Conservation (phyloP, 768 basidiomycete species). For the Lactifluus hygrophoroides region DNA sequence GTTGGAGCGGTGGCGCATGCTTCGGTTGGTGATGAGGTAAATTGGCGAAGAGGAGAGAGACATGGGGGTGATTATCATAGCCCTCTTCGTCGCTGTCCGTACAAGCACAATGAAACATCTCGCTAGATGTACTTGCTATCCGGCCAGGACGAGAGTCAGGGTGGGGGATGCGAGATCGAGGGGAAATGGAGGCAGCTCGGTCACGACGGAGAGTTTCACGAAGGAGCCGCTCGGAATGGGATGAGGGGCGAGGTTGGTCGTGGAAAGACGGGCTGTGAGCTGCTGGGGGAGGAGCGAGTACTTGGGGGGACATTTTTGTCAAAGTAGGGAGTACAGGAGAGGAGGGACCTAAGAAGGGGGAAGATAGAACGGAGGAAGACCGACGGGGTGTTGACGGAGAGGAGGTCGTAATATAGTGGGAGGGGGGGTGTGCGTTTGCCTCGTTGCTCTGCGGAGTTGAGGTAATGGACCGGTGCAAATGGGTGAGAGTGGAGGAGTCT, state of each 20-base stretch:
- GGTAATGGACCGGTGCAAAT: constrained; percentile 1
- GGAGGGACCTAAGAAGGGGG: constrained; percentile 14
- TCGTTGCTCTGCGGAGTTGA: constrained; percentile 18
- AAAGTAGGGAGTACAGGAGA: constrained; percentile 29
- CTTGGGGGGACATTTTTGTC: constrained; percentile 30
- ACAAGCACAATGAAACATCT: constrained; percentile 20
- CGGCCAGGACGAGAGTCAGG: constrained; percentile 10
- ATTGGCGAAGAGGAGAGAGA: constrained; percentile 23
- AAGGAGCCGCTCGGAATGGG: constrained; percentile 47
- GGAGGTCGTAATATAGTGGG: constrained; percentile 14
- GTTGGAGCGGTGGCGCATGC: constrained; percentile 3
- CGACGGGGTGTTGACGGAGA: constrained; percentile 11
- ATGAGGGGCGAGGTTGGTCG: constrained; percentile 32
- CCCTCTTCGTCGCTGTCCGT: constrained; percentile 25
- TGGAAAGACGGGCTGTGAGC: constrained; percentile 18
- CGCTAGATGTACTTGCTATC: constrained; percentile 10
- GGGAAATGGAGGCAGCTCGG: constrained; percentile 28
- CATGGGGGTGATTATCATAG: constrained; percentile 26
- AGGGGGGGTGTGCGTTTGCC: constrained; percentile 13
- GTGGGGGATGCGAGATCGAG: constrained; percentile 18
- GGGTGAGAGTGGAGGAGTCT: constrained; percentile 3
- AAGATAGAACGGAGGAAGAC: background rate
- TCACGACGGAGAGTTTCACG: constrained; percentile 45
- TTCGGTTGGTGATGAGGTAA: constrained; percentile 9
- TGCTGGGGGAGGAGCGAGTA: constrained; percentile 22